Percentiles rank a stretch among this genome's conserved stretches.
Conservation (phyloP, 768 basidiomycete species). For the Clitopilus passeckerianus region DNA sequence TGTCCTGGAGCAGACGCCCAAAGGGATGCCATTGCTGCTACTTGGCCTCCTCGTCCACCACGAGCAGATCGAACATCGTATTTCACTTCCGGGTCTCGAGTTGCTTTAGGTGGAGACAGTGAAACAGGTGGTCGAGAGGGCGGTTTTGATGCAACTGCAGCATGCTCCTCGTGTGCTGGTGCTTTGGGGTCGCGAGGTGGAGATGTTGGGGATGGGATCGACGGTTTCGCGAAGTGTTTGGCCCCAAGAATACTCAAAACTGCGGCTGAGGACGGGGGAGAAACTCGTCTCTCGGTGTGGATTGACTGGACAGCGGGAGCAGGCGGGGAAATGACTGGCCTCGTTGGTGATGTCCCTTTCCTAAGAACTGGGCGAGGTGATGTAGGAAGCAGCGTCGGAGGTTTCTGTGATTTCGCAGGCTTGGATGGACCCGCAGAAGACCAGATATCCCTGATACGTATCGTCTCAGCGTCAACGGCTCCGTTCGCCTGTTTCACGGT, state of each 20-base stretch:
- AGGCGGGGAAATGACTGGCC: conserved; percentile 18
- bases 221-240: conserved; percentile 7
- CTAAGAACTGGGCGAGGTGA: background rate
- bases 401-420: background rate
- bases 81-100: conserved; percentile 46
- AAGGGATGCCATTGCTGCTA: conserved; percentile 66
- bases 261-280: conserved; percentile 25
- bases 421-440: conserved; percentile 11
- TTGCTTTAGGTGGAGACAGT: conserved; percentile 18
- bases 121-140: conserved; percentile 26
- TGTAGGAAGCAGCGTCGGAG: background rate
- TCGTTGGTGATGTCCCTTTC: conserved; percentile 10
- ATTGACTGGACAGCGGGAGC: conserved; percentile 22
- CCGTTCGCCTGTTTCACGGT: conserved; percentile 20
- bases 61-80: conserved; percentile 76
- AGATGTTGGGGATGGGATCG: background rate
- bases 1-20: conserved; percentile 51
- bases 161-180: conserved; percentile 5
- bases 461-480: conserved; percentile 19
- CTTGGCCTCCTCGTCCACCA: conserved; percentile 72
- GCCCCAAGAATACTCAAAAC: conserved; percentile 7
- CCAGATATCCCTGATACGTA: conserved; percentile 35
- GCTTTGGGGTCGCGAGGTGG: conserved; percentile 2
- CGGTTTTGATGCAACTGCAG: conserved; percentile 8
- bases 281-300: conserved; percentile 29